Conservation (phyloP, 176 grass and related monocot species). For the Canna indica region DNA sequence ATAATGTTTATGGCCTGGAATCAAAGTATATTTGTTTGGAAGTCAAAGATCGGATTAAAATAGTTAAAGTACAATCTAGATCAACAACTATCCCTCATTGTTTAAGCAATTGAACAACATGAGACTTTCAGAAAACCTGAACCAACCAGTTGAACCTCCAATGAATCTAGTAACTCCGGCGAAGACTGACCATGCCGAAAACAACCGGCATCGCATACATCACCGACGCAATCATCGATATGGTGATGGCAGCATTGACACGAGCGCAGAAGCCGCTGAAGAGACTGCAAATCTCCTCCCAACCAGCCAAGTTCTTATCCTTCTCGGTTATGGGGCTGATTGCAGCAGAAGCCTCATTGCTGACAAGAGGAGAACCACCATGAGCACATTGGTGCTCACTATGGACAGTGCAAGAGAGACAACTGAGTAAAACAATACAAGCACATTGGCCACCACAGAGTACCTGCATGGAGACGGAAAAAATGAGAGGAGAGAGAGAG, state of each 20-base stretch:
- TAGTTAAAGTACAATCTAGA: too few species aligned
- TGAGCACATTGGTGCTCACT: neutral
- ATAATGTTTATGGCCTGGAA: too few species aligned
- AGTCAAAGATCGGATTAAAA: too few species aligned
- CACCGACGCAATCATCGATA: slow-evolving; percentile 9
- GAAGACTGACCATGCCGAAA: neutral
- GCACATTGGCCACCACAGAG: slow-evolving; percentile 2
- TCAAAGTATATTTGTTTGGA: too few species aligned
- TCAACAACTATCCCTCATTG: too few species aligned
- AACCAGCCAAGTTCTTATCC: neutral
- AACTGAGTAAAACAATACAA: slow-evolving; percentile 2
- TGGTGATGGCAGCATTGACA: slow-evolving; percentile 11
- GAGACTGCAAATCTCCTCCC: slow-evolving; percentile 5
- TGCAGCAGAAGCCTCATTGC: slow-evolving; percentile 7
- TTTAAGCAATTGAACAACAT: too few species aligned
- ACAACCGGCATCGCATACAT: slow-evolving; percentile 1
- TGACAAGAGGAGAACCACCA: slow-evolving; percentile 18
- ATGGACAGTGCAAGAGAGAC: slow-evolving; percentile 6
- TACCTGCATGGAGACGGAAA: too few species aligned
- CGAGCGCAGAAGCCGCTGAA: neutral
- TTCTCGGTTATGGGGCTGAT: neutral
- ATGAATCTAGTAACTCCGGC: neutral
- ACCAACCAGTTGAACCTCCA: too few species aligned
- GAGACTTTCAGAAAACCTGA: too few species aligned
- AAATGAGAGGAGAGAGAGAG: too few species aligned